phyloP scores from a whole-genome alignment of 2,329 filamentous ascomycete genomes.

The Pseudopyrenochaeta lycopersici region DNA sequence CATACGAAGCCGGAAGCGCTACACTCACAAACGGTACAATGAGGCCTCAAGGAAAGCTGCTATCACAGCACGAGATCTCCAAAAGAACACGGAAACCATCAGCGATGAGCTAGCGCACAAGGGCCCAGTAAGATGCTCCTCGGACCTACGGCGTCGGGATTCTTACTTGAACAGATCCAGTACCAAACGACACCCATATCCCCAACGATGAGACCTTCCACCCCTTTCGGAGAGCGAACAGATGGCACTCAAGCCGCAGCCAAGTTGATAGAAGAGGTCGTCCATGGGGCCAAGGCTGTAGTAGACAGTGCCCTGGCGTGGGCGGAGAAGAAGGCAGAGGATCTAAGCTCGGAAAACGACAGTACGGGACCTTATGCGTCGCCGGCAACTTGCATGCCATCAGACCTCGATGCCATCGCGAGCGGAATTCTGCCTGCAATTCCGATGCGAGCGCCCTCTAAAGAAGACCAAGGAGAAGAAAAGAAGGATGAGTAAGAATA shows the following conservation, averaged over 20 bases:
- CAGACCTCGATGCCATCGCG: constrained; percentile 45
- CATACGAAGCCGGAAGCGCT: constrained; percentile 26
- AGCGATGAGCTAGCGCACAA: not conserved
- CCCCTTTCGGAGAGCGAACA: constrained; percentile 13
- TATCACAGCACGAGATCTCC: not conserved
- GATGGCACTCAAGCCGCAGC: constrained; percentile 21
- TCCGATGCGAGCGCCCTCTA: constrained; percentile 4
- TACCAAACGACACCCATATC: not conserved
- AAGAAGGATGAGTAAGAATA: not conserved
- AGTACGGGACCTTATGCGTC: constrained; percentile 43
- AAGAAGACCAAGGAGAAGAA: not conserved
- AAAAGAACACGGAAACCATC: not conserved
- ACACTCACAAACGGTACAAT: constrained; percentile 26
- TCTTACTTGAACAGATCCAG: not conserved
- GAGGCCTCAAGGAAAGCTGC: constrained; percentile 27
- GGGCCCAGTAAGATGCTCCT: constrained; percentile 6
- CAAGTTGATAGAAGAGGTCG: constrained; percentile 25
- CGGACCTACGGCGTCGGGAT: not conserved
- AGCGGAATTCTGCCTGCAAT: constrained; percentile 37
- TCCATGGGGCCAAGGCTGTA: constrained; percentile 26
- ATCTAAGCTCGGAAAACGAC: constrained; percentile 29
- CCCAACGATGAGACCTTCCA: not conserved
- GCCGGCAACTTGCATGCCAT: constrained; percentile 41
- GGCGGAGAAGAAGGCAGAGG: constrained; percentile 37
- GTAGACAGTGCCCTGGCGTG: constrained; percentile 33